phyloP scores from a whole-genome alignment of 768 basidiomycete species.

The Mycena venus region DNA sequence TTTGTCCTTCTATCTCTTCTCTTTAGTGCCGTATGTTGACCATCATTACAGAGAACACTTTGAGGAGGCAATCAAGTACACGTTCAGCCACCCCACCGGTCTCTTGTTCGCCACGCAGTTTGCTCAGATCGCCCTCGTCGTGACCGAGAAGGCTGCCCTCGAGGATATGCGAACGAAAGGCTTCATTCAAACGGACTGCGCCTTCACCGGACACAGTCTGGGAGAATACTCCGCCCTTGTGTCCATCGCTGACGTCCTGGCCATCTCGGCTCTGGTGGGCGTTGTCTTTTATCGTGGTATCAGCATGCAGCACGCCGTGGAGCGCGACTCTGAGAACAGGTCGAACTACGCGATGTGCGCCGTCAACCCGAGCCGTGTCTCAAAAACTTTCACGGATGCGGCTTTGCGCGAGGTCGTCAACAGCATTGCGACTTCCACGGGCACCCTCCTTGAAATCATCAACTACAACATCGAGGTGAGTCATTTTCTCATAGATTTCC shows the following conservation, averaged over 20 bases:
- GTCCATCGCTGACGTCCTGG: conserved; percentile 96
- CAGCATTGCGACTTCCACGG: conserved; percentile 80
- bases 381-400: conserved; percentile 93
- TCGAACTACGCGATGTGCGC: conserved; percentile 99
- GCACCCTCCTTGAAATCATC: conserved; percentile 94
- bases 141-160: conserved; percentile 98
- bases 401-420: conserved; percentile 99
- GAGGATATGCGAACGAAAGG: conserved; percentile 98
- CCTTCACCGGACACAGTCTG: conserved; percentile 97
- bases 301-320: conserved; percentile 99
- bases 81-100: conserved; percentile 97
- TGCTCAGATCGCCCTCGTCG: conserved; percentile 97
- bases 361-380: conserved; percentile 97
- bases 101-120: conserved; percentile 98
- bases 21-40: no score
- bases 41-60: no score
- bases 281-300: conserved; percentile 99
- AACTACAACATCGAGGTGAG: conserved; percentile 94
- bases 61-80: no score
- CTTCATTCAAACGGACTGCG: conserved; percentile 90
- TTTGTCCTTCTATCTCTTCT: no score
- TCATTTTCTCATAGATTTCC: not conserved
- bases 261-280: conserved; percentile 94
- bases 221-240: conserved; percentile 99
- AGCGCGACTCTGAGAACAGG: conserved; percentile 92